Evolutionary conservation across 306 rosid genomes (phyloP).

Genomic region (Acmispon strigosus): DNA sequence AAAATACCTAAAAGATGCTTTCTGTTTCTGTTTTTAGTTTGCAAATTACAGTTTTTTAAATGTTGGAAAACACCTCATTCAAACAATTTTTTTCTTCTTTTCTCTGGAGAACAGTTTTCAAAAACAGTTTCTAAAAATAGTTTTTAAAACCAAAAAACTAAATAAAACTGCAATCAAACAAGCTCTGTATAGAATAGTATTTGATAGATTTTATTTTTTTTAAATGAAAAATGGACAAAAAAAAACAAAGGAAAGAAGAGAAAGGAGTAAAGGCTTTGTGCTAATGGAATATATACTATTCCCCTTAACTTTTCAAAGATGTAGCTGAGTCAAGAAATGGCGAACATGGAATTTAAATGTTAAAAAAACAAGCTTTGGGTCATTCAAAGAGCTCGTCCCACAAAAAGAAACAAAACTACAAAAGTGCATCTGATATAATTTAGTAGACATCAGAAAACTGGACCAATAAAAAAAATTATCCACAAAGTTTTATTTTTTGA

Average conservation of each 20-base stretch:
- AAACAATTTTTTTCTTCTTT: no score
- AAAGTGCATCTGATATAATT: constrained; percentile 20
- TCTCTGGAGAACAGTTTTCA: no score
- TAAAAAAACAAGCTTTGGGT: constrained; percentile 30
- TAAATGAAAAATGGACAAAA: constrained; percentile 1
- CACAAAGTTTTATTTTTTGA: no score
- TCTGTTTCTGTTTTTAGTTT: no score
- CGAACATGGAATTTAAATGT: constrained; percentile 36
- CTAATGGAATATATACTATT: constrained; percentile 37
- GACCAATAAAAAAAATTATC: no score
- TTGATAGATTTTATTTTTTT: constrained; percentile 8
- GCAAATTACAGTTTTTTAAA: no score
- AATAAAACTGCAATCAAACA: no score
- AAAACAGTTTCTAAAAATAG: no score
- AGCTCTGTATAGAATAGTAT: not conserved
- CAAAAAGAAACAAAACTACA: not conserved
- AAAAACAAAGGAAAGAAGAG: not conserved
- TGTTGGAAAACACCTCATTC: no score
- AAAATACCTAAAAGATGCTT: no score
- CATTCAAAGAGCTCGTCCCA: not conserved
- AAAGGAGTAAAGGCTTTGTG: constrained; percentile 22
- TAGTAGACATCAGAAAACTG: no score
- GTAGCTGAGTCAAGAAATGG: constrained; percentile 24
- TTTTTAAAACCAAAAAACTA: no score
- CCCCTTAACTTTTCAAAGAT: constrained; percentile 20